These are phyloP conservation scores for Lunularia cruciata DNA, from an alignment of 225 moss, liverwort and hornwort genomes.

Conservation along the genomic window DNA sequence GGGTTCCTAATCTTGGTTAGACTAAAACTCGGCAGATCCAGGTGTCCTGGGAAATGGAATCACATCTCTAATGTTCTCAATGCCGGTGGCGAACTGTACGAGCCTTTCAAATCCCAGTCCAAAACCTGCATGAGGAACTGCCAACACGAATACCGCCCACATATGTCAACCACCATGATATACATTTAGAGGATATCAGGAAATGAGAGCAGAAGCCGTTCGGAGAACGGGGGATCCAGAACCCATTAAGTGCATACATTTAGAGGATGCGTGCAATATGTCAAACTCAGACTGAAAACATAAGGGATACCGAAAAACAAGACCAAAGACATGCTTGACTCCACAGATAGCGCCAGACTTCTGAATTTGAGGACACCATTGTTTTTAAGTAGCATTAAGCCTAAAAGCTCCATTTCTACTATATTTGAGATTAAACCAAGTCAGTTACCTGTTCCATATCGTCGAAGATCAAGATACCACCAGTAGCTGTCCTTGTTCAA, in stretches of 20 bases:
- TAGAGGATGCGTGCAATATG: too few species aligned
- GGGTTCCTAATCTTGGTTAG: neutral
- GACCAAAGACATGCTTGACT: too few species aligned
- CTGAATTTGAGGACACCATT: too few species aligned
- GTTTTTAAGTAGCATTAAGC: too few species aligned
- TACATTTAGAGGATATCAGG: neutral
- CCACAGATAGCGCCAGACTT: too few species aligned
- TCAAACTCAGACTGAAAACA: too few species aligned
- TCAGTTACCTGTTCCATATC: constrained; percentile 77
- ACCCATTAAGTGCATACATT: too few species aligned
- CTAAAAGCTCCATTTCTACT: too few species aligned
- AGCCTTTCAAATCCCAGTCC: constrained; percentile 97
- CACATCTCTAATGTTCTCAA: constrained; percentile 92
- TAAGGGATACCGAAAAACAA: too few species aligned
- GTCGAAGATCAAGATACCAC: constrained; percentile 97
- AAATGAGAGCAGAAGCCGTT: too few species aligned
- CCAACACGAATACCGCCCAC: constrained; percentile 1
- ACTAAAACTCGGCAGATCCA: constrained; percentile 89
- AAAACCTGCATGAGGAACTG: constrained; percentile 99
- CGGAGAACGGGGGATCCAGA: too few species aligned
- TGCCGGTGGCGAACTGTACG: constrained; percentile 93
- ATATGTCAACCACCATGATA: neutral
- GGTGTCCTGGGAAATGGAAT: constrained; percentile 98
- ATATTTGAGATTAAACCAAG: too few species aligned
- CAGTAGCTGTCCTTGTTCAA: constrained; percentile 86